These are phyloP conservation scores for Leccinum sublutescens DNA, from an alignment of 768 basidiomycete species.

Conservation along the genomic window DNA sequence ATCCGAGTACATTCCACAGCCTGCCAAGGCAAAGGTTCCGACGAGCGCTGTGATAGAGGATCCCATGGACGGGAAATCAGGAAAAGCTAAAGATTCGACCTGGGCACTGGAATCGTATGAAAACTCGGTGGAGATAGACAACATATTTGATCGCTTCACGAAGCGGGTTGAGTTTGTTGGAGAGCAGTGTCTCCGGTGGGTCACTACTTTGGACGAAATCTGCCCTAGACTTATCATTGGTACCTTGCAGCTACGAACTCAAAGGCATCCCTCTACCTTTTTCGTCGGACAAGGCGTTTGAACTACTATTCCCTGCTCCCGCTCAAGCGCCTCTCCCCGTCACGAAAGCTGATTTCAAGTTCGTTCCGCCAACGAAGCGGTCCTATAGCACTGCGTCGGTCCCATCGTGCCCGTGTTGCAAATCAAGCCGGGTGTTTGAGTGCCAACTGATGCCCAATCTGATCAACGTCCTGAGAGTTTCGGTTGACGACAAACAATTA, in stretches of 20 bases:
- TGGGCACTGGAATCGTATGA: slow-evolving; percentile 81
- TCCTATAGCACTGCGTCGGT: slow-evolving; percentile 55
- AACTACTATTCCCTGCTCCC: slow-evolving; percentile 68
- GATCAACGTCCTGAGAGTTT: slow-evolving; percentile 66
- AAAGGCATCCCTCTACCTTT: slow-evolving; percentile 83
- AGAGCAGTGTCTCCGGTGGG: slow-evolving; percentile 84
- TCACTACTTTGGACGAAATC: slow-evolving; percentile 1
- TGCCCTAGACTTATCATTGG: not conserved
- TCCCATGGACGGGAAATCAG: slow-evolving; percentile 40
- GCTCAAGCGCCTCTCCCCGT: slow-evolving; percentile 46
- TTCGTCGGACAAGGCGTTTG: slow-evolving; percentile 71
- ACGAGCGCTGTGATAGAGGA: slow-evolving; percentile 40
- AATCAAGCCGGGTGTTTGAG: slow-evolving; percentile 74
- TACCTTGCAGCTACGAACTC: slow-evolving; percentile 73
- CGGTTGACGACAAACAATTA: slow-evolving; percentile 17
- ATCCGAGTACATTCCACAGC: slow-evolving; percentile 57
- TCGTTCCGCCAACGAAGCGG: slow-evolving; percentile 43
- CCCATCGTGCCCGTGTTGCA: slow-evolving; percentile 67
- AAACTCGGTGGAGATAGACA: slow-evolving; percentile 75
- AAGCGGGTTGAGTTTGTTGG: slow-evolving; percentile 67
- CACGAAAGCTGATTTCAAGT: slow-evolving; percentile 60
- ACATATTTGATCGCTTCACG: slow-evolving; percentile 83
- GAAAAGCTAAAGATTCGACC: slow-evolving; percentile 48
- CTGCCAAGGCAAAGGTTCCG: slow-evolving; percentile 46
- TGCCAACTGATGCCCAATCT: slow-evolving; percentile 94